A percentile compares a stretch with the other conserved stretches of the same genome.
phyloP scores from a whole-genome alignment of 2,329 filamentous ascomycete species.

The Simplicillium aogashimaense region DNA sequence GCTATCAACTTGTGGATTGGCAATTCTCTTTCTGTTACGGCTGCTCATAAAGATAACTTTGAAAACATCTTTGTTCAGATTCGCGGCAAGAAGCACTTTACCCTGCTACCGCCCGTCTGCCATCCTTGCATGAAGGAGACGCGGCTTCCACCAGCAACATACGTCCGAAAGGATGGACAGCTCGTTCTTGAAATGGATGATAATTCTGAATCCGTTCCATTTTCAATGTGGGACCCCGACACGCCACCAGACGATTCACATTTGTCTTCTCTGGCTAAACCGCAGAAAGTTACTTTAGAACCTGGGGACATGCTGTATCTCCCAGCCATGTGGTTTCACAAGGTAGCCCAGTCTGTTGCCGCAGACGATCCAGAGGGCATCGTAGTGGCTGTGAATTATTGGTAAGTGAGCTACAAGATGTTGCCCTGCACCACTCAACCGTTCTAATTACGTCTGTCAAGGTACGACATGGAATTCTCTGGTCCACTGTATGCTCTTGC shows the following conservation, averaged over 20 bases:
- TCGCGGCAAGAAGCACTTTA: constrained; percentile 63
- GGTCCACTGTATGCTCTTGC: constrained; percentile 56
- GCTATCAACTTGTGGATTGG: constrained; percentile 81
- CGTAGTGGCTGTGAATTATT: constrained; percentile 75
- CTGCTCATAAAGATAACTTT: constrained; percentile 74
- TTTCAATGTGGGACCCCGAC: constrained; percentile 69
- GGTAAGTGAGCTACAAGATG: constrained; percentile 42
- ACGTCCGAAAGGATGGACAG: constrained; percentile 27
- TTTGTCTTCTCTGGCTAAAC: constrained; percentile 50
- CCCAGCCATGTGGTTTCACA: constrained; percentile 78
- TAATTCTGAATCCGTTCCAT: constrained; percentile 40
- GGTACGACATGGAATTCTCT: constrained; percentile 73
- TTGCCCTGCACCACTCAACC: too few species aligned
- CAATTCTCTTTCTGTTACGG: constrained; percentile 58
- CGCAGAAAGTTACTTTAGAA: constrained; percentile 57
- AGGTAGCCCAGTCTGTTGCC: constrained; percentile 62
- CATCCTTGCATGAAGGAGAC: constrained; percentile 60
- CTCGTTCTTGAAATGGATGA: constrained; percentile 25
- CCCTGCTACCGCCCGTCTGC: constrained; percentile 61
- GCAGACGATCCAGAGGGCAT: constrained; percentile 57
- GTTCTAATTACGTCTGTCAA: constrained; percentile 15
- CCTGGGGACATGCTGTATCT: constrained; percentile 76
- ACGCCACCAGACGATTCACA: constrained; percentile 35
- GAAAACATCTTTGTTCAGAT: constrained; percentile 79
- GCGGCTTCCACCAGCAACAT: constrained; percentile 46